phyloP scores from a whole-genome alignment of 1,284 basidiomycete genomes.

The Omphalotus olearius region DNA sequence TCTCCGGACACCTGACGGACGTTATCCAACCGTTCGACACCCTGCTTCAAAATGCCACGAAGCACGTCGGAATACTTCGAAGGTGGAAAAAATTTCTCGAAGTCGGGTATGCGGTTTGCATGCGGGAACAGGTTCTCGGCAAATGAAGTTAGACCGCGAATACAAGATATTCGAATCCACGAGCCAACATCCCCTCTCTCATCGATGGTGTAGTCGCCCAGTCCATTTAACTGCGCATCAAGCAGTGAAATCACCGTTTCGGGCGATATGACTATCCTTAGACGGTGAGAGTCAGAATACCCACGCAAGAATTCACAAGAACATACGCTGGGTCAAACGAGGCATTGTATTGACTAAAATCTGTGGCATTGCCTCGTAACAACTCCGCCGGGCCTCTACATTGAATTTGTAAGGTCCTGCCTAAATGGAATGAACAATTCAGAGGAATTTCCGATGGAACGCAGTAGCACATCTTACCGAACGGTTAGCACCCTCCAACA shows the following conservation, averaged over 20 bases:
- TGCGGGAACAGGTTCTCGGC: conserved; percentile 42
- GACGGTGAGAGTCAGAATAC: conserved; percentile 13
- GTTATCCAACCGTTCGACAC: conserved; percentile 87
- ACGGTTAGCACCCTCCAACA: conserved; percentile 55
- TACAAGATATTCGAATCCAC: conserved; percentile 84
- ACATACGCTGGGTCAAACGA: conserved; percentile 44
- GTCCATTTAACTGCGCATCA: conserved; percentile 55
- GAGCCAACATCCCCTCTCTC: conserved; percentile 97
- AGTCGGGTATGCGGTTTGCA: conserved; percentile 35
- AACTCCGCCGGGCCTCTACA: conserved; percentile 70
- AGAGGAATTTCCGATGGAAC: conserved; percentile 19
- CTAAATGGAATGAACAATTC: conserved; percentile 24
- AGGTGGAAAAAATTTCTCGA: conserved; percentile 56
- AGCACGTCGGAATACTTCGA: conserved; percentile 54
- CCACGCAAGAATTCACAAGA: background rate
- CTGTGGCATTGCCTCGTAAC: conserved; percentile 59
- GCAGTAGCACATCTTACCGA: conserved; percentile 37
- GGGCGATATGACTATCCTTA: conserved; percentile 42
- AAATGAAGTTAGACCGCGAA: conserved; percentile 56
- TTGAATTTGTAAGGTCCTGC: conserved; percentile 39
- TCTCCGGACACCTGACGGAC: conserved; percentile 79
- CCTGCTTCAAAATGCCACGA: conserved; percentile 79
- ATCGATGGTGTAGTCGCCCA: conserved; percentile 90
- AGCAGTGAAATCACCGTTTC: conserved; percentile 40
- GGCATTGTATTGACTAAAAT: conserved; percentile 48